Percentiles rank a stretch among this genome's conserved stretches.
Evolutionary conservation across 2,329 filamentous ascomycete genomes (phyloP).

Genomic region (Trichoderma citrinoviride): DNA sequence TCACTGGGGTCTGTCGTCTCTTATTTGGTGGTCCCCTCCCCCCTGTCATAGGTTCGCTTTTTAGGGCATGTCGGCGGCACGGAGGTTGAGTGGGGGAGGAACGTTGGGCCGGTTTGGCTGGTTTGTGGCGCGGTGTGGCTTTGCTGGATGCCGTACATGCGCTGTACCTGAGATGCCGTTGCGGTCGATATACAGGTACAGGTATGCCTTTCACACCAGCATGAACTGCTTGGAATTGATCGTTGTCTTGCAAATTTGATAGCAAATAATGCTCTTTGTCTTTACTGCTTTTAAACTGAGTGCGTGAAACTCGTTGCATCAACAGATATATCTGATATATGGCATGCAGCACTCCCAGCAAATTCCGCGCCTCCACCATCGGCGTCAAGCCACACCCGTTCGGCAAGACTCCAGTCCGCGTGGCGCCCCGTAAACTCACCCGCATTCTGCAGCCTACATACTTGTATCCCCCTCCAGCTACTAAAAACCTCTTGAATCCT

Average conservation of each 20-base stretch:
- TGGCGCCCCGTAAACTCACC: constrained; percentile 9
- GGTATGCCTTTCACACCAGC: too few relatives aligned
- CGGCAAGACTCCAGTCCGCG: constrained; percentile 11
- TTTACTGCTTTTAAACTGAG: too few relatives aligned
- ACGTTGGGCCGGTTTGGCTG: constrained; percentile 3
- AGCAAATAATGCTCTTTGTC: not conserved
- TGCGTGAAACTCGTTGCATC: not conserved
- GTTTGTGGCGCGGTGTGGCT: not conserved
- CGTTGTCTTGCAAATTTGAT: not conserved
- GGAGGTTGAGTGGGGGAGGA: not conserved
- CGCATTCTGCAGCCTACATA: not conserved
- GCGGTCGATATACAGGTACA: not conserved
- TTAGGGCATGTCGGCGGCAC: not conserved
- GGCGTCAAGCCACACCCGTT: not conserved
- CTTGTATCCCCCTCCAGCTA: too few relatives aligned
- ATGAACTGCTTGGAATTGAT: not conserved
- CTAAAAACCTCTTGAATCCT: not conserved
- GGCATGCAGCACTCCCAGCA: not conserved
- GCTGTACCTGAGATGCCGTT: not conserved
- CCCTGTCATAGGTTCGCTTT: not conserved
- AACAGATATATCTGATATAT: not conserved
- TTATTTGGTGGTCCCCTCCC: not conserved
- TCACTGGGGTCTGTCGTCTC: not conserved
- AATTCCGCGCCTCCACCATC: not conserved
- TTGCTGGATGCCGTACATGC: not conserved